These are phyloP conservation scores for Leishmania amazonensis DNA, from an alignment of 208 protist genomes.

Conservation along the genomic window DNA sequence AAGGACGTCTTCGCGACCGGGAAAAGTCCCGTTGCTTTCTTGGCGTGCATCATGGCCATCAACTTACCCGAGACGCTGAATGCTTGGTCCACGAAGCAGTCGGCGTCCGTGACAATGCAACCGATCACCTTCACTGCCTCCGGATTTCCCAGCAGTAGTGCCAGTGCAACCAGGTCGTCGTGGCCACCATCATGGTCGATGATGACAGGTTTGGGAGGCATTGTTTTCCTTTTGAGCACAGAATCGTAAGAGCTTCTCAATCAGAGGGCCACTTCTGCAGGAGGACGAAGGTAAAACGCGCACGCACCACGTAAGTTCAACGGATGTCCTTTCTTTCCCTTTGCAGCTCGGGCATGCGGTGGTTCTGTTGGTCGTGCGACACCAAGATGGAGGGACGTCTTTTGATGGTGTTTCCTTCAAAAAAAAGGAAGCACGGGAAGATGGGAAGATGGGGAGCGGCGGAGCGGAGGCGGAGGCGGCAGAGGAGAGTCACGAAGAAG, in stretches of 20 bases:
- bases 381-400: neutral
- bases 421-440: neutral
- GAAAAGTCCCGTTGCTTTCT: slow-evolving; percentile 50
- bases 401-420: neutral
- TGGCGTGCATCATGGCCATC: slow-evolving; percentile 71
- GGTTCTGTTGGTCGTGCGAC: neutral
- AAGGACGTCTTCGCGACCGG: slow-evolving; percentile 77
- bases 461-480: neutral
- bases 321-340: neutral
- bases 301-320: neutral
- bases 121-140: slow-evolving; percentile 83
- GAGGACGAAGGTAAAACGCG: neutral
- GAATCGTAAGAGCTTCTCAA: neutral
- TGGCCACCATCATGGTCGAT: slow-evolving; percentile 89
- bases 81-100: slow-evolving; percentile 81
- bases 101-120: slow-evolving; percentile 79
- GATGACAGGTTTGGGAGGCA: slow-evolving; percentile 63
- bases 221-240: neutral
- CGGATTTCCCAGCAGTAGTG: slow-evolving; percentile 70
- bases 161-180: slow-evolving; percentile 85
- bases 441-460: neutral
- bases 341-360: neutral
- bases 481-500: neutral
- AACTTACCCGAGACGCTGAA: slow-evolving; percentile 79
- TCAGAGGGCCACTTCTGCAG: neutral